phyloP scores from a whole-genome alignment of 192 early-diverging fungal species.

The Mortierella alpina region DNA sequence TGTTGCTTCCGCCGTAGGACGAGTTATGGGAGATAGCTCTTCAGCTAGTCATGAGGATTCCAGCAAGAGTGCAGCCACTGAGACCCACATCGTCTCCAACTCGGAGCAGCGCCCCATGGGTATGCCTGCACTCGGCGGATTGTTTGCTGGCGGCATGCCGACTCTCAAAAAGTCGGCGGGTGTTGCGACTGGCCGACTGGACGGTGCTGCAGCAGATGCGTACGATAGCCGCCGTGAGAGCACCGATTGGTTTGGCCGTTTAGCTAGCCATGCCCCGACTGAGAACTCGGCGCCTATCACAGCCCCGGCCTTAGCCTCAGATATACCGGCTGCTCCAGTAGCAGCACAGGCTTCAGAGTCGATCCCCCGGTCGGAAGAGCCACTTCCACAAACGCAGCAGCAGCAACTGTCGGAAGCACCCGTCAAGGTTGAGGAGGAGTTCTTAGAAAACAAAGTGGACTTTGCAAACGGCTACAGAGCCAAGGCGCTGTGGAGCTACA shows the following conservation, averaged over 20 bases:
- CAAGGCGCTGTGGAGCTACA: slow-evolving; percentile 58
- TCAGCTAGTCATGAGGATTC: slow-evolving; percentile 7
- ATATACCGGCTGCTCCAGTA: background rate
- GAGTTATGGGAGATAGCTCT: slow-evolving; percentile 53
- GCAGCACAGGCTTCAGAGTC: background rate
- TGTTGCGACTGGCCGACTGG: slow-evolving; percentile 24
- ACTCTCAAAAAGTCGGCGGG: slow-evolving; percentile 64
- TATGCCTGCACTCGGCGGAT: slow-evolving; percentile 61
- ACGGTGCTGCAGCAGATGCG: slow-evolving; percentile 1
- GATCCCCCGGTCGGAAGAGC: background rate
- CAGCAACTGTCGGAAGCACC: background rate
- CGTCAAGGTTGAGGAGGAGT: slow-evolving; percentile 5
- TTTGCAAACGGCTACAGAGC: slow-evolving; percentile 32
- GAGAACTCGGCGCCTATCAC: slow-evolving; percentile 3
- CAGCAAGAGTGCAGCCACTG: background rate
- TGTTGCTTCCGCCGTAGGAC: slow-evolving; percentile 17
- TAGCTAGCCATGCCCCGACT: slow-evolving; percentile 52
- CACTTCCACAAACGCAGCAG: background rate
- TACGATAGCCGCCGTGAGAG: slow-evolving; percentile 57
- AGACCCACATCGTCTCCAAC: slow-evolving; percentile 30
- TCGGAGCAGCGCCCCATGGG: slow-evolving; percentile 31
- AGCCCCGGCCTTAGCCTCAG: background rate
- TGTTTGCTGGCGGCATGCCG: slow-evolving; percentile 79
- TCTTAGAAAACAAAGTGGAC: slow-evolving; percentile 44
- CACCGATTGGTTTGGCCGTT: slow-evolving; percentile 61